Evolutionary conservation across 2,329 filamentous ascomycete species (phyloP).

Genomic region (Emmonsiellopsis sp.): DNA sequence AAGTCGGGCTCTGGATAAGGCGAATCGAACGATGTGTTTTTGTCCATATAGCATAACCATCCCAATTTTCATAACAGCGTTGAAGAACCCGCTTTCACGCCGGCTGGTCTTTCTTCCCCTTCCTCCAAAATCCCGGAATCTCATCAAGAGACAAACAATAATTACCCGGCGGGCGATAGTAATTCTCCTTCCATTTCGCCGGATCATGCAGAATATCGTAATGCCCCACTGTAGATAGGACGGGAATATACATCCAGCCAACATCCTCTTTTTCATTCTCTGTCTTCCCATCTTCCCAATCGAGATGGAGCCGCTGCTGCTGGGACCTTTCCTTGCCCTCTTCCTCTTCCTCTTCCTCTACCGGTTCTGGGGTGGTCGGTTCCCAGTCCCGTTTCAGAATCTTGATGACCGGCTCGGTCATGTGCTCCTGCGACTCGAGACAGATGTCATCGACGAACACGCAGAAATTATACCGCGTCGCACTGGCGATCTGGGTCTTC

Average conservation of each 20-base stretch:
- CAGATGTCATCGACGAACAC: slow-evolving; percentile 15
- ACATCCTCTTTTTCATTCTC: slow-evolving; percentile 12
- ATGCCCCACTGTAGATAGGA: not conserved
- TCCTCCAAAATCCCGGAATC: not conserved
- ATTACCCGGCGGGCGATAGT: not conserved
- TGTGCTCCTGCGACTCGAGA: slow-evolving; percentile 12
- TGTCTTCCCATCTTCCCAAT: slow-evolving; percentile 13
- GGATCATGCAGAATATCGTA: slow-evolving; percentile 1
- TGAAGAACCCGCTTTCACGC: no score
- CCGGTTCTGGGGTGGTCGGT: not conserved
- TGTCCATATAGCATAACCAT: no score
- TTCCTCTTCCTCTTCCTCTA: slow-evolving; percentile 8
- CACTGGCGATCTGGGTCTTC: not conserved
- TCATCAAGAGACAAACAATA: not conserved
- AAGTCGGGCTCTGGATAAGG: no score
- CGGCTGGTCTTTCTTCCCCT: not conserved
- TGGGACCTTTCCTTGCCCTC: no score
- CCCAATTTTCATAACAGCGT: no score
- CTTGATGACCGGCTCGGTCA: slow-evolving; percentile 10
- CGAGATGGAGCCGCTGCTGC: slow-evolving; percentile 5
- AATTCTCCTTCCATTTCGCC: not conserved
- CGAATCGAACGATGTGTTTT: no score
- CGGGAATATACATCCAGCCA: slow-evolving; percentile 13
- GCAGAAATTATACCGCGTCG: slow-evolving; percentile 11
- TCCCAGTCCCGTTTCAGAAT: slow-evolving; percentile 10